A percentile compares a stretch with the other conserved stretches of the same genome.
Conservation (phyloP, 1,284 basidiomycete species). For the Cryptococcus maquisensis region DNA sequence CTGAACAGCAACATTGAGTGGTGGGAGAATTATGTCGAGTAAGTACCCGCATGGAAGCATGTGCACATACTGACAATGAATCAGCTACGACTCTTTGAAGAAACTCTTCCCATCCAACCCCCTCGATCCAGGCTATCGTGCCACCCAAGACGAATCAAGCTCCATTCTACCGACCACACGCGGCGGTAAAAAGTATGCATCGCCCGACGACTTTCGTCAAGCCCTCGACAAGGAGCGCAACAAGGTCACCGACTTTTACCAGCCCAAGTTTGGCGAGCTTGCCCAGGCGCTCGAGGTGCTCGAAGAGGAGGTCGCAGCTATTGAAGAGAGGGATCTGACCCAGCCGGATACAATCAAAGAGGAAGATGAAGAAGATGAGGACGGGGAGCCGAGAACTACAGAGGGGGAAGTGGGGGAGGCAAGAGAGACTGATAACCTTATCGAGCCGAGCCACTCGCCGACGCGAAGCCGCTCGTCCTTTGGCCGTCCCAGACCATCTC, state of each 20-base stretch:
- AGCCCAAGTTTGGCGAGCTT: conserved; percentile 68
- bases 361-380: conserved; percentile 59
- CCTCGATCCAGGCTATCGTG: conserved; percentile 41
- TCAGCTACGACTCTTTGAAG: conserved; percentile 78
- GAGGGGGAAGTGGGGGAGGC: conserved; percentile 60
- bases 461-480: conserved; percentile 4
- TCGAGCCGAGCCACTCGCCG: conserved; percentile 19
- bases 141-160: conserved; percentile 56
- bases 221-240: conserved; percentile 76
- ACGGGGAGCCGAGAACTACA: conserved; percentile 38
- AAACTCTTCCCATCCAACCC: conserved; percentile 56
- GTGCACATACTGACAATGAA: neutral
- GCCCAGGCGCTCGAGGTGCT: conserved; percentile 61
- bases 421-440: conserved; percentile 14
- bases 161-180: conserved; percentile 46
- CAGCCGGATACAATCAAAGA: conserved; percentile 52
- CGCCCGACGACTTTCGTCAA: conserved; percentile 63
- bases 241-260: conserved; percentile 81
- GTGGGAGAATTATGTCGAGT: conserved; percentile 83
- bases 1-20: conserved; percentile 93
- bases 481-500: conserved; percentile 9
- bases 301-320: conserved; percentile 61
- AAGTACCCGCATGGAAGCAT: conserved; percentile 9
- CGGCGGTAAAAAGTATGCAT: conserved; percentile 44
- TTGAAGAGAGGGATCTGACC: conserved; percentile 62